phyloP scores from a whole-genome alignment of 371 early-diverging fungal species.

The Mortierella sp. region DNA sequence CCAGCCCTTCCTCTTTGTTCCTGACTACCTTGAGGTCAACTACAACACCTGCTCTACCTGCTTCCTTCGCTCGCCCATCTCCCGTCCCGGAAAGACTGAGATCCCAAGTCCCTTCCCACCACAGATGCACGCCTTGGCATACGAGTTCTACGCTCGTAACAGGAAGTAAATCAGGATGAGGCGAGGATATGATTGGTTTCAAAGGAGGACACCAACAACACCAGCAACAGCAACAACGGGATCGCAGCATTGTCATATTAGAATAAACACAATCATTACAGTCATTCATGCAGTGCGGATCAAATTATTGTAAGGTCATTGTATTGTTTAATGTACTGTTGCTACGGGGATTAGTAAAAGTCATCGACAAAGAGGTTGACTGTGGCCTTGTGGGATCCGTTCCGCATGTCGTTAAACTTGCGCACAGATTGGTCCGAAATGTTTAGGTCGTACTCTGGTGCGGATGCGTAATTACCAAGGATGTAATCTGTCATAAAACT shows the following conservation, averaged over 20 bases:
- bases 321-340: neutral
- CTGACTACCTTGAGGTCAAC: conserved; percentile 97
- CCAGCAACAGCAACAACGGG: neutral
- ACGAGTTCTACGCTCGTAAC: conserved; percentile 88
- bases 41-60: conserved; percentile 93
- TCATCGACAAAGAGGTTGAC: conserved; percentile 45
- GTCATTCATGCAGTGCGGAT: neutral
- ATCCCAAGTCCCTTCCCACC: conserved; percentile 96
- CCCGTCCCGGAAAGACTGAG: conserved; percentile 89
- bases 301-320: neutral
- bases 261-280: conserved; percentile 6
- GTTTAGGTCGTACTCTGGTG: conserved; percentile 42
- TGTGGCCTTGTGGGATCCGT: conserved; percentile 32
- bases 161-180: conserved; percentile 33
- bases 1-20: conserved; percentile 97
- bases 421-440: conserved; percentile 42
- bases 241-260: conserved; percentile 13
- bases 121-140: conserved; percentile 90
- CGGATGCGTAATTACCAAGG: conserved; percentile 48
- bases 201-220: neutral
- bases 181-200: neutral
- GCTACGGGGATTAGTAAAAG: conserved; percentile 17
- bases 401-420: conserved; percentile 45
- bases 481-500: conserved; percentile 44
- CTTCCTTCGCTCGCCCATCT: conserved; percentile 91